These are phyloP conservation scores for Chalciporus pseudorubinellus DNA, from an alignment of 768 basidiomycete species.

Conservation along the genomic window DNA sequence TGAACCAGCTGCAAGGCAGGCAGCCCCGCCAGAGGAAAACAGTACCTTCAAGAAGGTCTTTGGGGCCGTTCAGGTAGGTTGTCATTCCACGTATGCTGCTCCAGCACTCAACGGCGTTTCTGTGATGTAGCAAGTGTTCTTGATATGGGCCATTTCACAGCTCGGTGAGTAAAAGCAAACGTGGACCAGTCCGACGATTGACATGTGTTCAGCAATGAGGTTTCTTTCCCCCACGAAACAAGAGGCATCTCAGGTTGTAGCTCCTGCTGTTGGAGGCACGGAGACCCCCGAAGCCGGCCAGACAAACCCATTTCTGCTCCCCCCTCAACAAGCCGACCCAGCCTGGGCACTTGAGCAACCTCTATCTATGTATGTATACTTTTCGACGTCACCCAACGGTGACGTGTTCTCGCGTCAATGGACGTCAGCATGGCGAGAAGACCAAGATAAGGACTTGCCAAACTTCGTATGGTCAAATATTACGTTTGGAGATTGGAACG, in stretches of 20 bases:
- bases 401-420: conserved; percentile 58
- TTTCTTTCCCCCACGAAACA: conserved; percentile 39
- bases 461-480: conserved; percentile 77
- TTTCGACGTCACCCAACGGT: conserved; percentile 63
- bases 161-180: conserved; percentile 43
- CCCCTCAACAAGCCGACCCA: conserved; percentile 51
- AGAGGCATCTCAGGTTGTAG: conserved; percentile 30
- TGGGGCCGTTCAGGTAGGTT: conserved; percentile 42
- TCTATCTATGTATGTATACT: conserved; percentile 69
- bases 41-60: conserved; percentile 37
- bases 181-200: not conserved
- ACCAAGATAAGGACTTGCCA: conserved; percentile 54
- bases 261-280: conserved; percentile 22
- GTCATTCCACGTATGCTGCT: not conserved
- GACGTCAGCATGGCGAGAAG: conserved; percentile 48
- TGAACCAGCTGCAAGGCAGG: conserved; percentile 25
- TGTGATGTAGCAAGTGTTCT: conserved; percentile 57
- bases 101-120: conserved; percentile 4
- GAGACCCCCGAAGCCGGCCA: conserved; percentile 19
- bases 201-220: conserved; percentile 40
- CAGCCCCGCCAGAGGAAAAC: conserved; percentile 30
- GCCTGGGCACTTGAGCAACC: conserved; percentile 62
- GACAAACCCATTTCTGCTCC: conserved; percentile 47
- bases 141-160: conserved; percentile 66
- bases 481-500: conserved; percentile 73